A percentile compares a stretch with the other conserved stretches of the same genome.
These are phyloP conservation scores for Dactylellina haptotyla DNA, from an alignment of 2,329 filamentous ascomycete genomes.

Conservation along the genomic window DNA sequence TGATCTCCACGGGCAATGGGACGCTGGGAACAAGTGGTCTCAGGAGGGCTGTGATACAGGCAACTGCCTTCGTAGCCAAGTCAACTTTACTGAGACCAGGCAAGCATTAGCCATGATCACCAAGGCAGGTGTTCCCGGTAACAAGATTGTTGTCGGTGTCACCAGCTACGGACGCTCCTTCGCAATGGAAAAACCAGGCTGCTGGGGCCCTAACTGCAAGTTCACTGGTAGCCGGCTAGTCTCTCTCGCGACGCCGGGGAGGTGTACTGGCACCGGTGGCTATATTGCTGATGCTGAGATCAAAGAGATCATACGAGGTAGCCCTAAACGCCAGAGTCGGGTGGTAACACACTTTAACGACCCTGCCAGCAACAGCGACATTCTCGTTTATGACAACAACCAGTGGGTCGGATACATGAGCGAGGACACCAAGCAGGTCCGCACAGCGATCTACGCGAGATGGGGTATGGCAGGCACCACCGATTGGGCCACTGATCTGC, in stretches of 20 bases:
- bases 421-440: slow-evolving; percentile 30
- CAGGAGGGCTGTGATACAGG: slow-evolving; percentile 59
- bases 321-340: slow-evolving; percentile 6
- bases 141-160: slow-evolving; percentile 60
- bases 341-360: slow-evolving; percentile 47
- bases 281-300: slow-evolving; percentile 63
- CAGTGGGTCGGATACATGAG: slow-evolving; percentile 51
- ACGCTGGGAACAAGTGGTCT: slow-evolving; percentile 60
- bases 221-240: slow-evolving; percentile 58
- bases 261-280: slow-evolving; percentile 61
- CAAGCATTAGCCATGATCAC: slow-evolving; percentile 59
- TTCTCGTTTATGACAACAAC: slow-evolving; percentile 55
- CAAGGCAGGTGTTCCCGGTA: slow-evolving; percentile 61
- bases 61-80: slow-evolving; percentile 60
- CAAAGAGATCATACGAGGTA: slow-evolving; percentile 58
- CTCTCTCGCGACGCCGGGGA: slow-evolving; percentile 59
- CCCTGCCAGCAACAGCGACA: slow-evolving; percentile 52
- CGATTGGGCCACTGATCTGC: slow-evolving; percentile 58
- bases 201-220: slow-evolving; percentile 59
- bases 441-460: slow-evolving; percentile 37
- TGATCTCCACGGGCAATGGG: slow-evolving; percentile 63
- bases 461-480: slow-evolving; percentile 55
- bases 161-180: slow-evolving; percentile 61
- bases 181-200: slow-evolving; percentile 59
- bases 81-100: slow-evolving; percentile 60